phyloP scores from a whole-genome alignment of 2,329 filamentous ascomycete genomes.

The Basipetospora chlamydospora region DNA sequence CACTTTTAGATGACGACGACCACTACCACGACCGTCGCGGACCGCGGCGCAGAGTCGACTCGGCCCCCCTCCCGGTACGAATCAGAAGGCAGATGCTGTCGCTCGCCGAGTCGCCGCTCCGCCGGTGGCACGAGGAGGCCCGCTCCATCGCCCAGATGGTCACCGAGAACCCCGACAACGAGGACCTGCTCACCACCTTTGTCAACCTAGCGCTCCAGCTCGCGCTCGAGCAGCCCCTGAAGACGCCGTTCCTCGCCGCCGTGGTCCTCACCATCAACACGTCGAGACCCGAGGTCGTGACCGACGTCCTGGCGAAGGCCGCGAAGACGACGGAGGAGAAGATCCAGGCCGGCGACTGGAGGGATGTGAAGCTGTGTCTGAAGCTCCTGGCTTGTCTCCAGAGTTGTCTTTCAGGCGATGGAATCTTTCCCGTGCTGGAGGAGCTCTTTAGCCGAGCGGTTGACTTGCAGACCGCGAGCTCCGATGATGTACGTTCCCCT shows the following conservation, averaged over 20 bases:
- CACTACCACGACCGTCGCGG: conserved; percentile 54
- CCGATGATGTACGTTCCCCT: conserved; percentile 61
- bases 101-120: conserved; percentile 69
- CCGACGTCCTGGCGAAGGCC: conserved; percentile 52
- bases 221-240: conserved; percentile 81
- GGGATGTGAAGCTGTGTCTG: conserved; percentile 77
- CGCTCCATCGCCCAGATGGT: conserved; percentile 60
- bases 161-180: conserved; percentile 73
- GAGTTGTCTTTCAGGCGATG: conserved; percentile 64
- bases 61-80: conserved; percentile 50
- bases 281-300: conserved; percentile 58
- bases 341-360: conserved; percentile 66
- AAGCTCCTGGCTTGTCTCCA: conserved; percentile 84
- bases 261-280: conserved; percentile 69
- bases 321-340: conserved; percentile 48
- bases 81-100: conserved; percentile 66
- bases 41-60: conserved; percentile 60
- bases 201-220: conserved; percentile 62
- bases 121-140: conserved; percentile 66
- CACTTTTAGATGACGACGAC: conserved; percentile 43
- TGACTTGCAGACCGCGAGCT: conserved; percentile 81
- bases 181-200: conserved; percentile 60
- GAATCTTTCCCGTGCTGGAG: conserved; percentile 70
- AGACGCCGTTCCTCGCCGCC: conserved; percentile 87
- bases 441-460: conserved; percentile 87